Conservation (phyloP, 805 yeast genomes). For the Candida boleticola region DNA sequence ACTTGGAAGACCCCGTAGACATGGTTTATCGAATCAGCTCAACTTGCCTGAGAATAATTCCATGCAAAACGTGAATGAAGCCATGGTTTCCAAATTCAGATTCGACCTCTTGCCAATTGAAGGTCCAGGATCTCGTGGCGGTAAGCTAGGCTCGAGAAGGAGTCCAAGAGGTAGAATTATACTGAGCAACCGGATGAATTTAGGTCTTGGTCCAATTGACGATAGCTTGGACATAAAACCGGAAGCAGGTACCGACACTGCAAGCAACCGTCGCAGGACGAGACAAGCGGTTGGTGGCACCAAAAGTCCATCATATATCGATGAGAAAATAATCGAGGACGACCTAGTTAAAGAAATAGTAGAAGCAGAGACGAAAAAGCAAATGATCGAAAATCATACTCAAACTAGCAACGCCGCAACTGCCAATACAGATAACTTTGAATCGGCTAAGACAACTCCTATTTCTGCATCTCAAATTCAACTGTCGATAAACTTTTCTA, state of each 20-base stretch:
- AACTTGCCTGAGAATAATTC: constrained; percentile 17
- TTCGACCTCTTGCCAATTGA: constrained; percentile 33
- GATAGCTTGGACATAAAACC: neutral
- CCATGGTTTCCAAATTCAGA: constrained; percentile 31
- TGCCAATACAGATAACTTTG: neutral
- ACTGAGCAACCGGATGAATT: neutral
- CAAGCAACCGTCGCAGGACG: constrained; percentile 3
- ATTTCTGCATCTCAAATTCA: neutral
- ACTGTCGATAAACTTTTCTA: neutral
- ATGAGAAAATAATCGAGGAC: neutral
- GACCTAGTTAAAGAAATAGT: no score
- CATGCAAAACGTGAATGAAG: constrained; percentile 24
- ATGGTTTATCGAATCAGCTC: constrained; percentile 14
- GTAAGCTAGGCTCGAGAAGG: constrained; percentile 18
- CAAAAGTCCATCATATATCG: neutral
- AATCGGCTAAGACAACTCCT: neutral
- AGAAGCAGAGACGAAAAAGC: no score
- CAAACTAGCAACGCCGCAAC: neutral
- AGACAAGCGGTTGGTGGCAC: neutral
- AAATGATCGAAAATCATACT: neutral
- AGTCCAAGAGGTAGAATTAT: constrained; percentile 24
- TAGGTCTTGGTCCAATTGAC: neutral
- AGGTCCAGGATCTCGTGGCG: constrained; percentile 43
- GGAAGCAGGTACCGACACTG: neutral
- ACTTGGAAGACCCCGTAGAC: constrained; percentile 36